Evolutionary conservation across 805 yeast genomes (phyloP), one percentile per base, ranked within the genome.

Genomic region (Yamadazyma laniorum): DNA sequence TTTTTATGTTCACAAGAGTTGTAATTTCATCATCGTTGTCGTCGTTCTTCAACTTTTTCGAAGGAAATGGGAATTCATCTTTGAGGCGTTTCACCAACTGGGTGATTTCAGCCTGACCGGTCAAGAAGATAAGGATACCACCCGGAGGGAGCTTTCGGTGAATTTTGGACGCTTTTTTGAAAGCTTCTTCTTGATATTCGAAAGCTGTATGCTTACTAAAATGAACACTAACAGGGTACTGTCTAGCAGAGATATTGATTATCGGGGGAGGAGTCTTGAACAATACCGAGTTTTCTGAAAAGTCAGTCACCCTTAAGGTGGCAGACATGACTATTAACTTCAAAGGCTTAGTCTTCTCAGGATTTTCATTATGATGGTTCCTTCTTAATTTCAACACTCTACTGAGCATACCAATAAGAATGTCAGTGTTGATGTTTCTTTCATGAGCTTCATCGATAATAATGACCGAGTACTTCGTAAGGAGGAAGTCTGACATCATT

Each of bases 381-480:
- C 73, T 51, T 52, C 99, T 78, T 27, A 91, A 70, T 47, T 73
- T 78, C 43, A 88, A 77, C 13, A 90, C 83, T 50, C 99, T 79
- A 55, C 96, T 87, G 35, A 93, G 67, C 83, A 93, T 85, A 33
- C 99, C 99, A 45, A 93, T 89, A 40, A 93, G 69, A 33, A 93
- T 91, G 63, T 93, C 99, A 0, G 99, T 93, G 56, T 93, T 93
- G 44, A 91, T 80, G 56, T 89, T 91, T 58, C 99, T 77, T 61
- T 93, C 99, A 59, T 93, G 99, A 0, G 99, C 99, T 63, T 93
- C 99, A 67, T 93, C 99, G 42, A 93, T 86, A 18, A 95, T 75
- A 31, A 93, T 74, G 0, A 85, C 82, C 0, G 97, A 89, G 58
- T 93, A 93, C 53, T 85, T 86, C 25, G 77, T 72, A 34, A 95